Base-by-base conservation (phyloP, 139 green algal genomes). In the Bryopsis sp. region DNA sequence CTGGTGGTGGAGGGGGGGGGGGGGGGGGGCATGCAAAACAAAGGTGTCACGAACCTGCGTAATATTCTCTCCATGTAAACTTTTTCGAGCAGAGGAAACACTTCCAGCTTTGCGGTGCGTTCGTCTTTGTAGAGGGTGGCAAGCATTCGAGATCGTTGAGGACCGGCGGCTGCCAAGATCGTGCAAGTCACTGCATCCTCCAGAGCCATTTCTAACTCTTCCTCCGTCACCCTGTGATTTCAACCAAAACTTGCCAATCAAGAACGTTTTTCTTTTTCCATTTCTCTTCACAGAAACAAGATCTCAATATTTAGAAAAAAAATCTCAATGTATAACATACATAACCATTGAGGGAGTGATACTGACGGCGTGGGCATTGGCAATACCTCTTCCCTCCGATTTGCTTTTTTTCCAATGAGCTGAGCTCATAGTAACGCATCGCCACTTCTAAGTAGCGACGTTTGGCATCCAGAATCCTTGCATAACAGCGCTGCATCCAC, bases 51-150 rank as follows among this genome's bases (percentile, higher is more conserved):
- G 3, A 57, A 98, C 90, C 76, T 92, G 70, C 54, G 79, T 63
- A 99, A 78, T 57, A 99, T 95, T 15, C 92, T 78, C 74, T 98
- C 94, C 74, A 97, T 63, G 80, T 93, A 97, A 29, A 97, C 92
- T 73, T 97, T 97, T 39, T 97, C 86, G 15, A 98, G 71, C 57
- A 98, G 90, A 3, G 88, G 72, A 64, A 84, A 95, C 33, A 95
- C 60, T 0, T 78, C 57, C 47, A 97, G 79, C 33, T 72, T 67
- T 2, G 79, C 58, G 68, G 72, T 86, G 37, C 92, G 82, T 82
- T 97, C 94, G 71, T 99, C 93, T 76, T 96, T 96, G 85, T 95
- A 96, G 46, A 96, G 78, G 48, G 85, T 88, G 34, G 85, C 82
- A 73, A 96, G 77, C 80, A 96, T 82, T 54, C 90, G 80, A 0